Conservation (phyloP, 257 asterid species). For the Plectranthus barbatus region DNA sequence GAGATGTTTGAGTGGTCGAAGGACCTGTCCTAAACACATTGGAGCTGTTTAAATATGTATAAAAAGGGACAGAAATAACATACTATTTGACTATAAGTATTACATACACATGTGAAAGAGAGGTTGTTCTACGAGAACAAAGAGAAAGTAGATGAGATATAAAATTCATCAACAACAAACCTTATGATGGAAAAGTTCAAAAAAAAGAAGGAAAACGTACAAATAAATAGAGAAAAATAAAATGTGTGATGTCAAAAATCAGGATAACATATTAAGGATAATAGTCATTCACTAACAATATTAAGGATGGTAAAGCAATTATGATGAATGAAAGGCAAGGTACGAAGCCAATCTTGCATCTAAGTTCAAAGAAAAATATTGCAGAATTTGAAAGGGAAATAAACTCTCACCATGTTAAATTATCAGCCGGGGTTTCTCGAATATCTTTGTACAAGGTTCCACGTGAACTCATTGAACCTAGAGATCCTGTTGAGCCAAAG, state of each 20-base stretch:
- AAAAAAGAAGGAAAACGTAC: too few relatives aligned
- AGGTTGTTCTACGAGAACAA: neutral
- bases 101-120: neutral
- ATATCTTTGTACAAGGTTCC: conserved; percentile 69
- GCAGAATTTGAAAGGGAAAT: neutral
- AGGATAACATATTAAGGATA: conserved; percentile 1
- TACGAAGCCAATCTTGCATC: conserved; percentile 7
- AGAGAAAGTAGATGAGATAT: neutral
- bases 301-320: neutral
- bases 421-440: conserved; percentile 28
- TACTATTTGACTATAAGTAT: neutral
- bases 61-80: neutral
- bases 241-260: neutral
- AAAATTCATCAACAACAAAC: neutral
- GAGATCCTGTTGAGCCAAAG: conserved; percentile 57
- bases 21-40: conserved; percentile 69
- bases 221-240: too few relatives aligned
- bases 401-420: conserved; percentile 63
- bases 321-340: neutral
- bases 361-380: conserved; percentile 9
- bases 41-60: conserved; percentile 24
- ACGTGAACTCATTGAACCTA: conserved; percentile 63
- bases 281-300: neutral
- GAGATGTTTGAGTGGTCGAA: conserved; percentile 54
- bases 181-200: neutral